Percentiles rank a stretch among this genome's conserved stretches.
Evolutionary conservation across 768 basidiomycete species (phyloP).

Genomic region (Neoboletus brunneissimus): DNA sequence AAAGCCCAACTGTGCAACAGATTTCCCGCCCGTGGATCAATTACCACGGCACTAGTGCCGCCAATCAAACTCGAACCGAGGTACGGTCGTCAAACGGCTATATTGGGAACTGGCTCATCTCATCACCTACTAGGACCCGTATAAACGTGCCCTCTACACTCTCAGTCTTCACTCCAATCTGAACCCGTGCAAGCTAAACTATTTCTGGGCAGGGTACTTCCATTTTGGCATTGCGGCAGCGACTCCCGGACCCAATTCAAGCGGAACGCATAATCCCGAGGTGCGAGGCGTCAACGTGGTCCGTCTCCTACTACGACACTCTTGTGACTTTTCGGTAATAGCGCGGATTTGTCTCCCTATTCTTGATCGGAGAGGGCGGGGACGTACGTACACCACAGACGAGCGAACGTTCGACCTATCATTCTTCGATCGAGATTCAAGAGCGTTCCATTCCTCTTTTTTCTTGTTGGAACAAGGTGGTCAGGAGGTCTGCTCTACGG

Average conservation of each 20-base stretch:
- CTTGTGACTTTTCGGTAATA: slow-evolving; percentile 7
- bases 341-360: slow-evolving; percentile 1
- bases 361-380: slow-evolving; percentile 12
- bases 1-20: not conserved
- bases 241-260: not conserved
- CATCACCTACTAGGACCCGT: not conserved
- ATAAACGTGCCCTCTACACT: not conserved
- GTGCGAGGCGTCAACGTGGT: slow-evolving; percentile 12
- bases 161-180: not conserved
- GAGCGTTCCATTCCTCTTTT: not conserved
- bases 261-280: slow-evolving; percentile 1
- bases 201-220: not conserved
- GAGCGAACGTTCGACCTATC: not conserved
- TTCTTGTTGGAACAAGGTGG: slow-evolving; percentile 1
- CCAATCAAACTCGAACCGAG: not conserved
- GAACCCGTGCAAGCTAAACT: not conserved
- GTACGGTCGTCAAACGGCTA: slow-evolving; percentile 5
- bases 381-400: not conserved
- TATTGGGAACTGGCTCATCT: slow-evolving; percentile 1
- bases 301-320: slow-evolving; percentile 1
- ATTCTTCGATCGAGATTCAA: slow-evolving; percentile 1
- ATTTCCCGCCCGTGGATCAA: not conserved
- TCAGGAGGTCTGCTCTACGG: not conserved
- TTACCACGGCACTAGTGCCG: not conserved
- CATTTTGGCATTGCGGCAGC: not conserved